Base-by-base conservation (phyloP, 176 grass and related monocot species). In the Secale cereale region DNA sequence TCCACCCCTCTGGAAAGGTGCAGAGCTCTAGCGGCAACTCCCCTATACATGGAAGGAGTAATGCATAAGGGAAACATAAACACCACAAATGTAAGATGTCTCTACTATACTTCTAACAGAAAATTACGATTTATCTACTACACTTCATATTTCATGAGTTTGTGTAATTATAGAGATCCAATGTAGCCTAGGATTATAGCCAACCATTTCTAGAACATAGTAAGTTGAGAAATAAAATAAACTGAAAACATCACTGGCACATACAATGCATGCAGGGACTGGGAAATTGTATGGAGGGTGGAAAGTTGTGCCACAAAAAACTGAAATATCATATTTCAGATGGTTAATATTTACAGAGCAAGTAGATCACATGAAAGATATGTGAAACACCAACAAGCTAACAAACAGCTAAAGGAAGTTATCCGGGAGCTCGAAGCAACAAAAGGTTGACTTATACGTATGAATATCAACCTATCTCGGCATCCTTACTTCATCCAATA, bases 21-120 rank as follows among this genome's bases (percentile, higher is more conserved):
- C 80, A 99, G 88, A 75, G 97, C 97, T 91, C 93, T 99, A 81
- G 97, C 97, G 41, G 97, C 97, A 92, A 99, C 97, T 84, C 97
- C 97, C 76, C 97, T 99, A 37, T 50, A 89, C n/a, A 82, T 71
- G 69, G 78, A 85, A 66, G 28, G 7, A 78, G 40, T 17, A 64
- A 57, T 5, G 30, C 60, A 25, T 30, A 78, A 67, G 11, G 59
- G 17, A 71, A 57, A 83, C 31, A 83, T 22, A 72, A 56, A 83
- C 25, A 60, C 22, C 22, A 59, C 27, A 64, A 72, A 46, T 6
- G 66, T 32, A 45, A 10, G 33, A 84, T 79, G 64, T 56, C 22
- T 20, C 52, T 20, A 56, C 52, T 56, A 56, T 22, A 56, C 19
- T 31, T 46, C 3, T 45, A 73, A 31, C 8, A 43, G 63, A 33